phyloP scores from a whole-genome alignment of 495 filamentous ascomycete genomes.

The Thermothielavioides terrestris region DNA sequence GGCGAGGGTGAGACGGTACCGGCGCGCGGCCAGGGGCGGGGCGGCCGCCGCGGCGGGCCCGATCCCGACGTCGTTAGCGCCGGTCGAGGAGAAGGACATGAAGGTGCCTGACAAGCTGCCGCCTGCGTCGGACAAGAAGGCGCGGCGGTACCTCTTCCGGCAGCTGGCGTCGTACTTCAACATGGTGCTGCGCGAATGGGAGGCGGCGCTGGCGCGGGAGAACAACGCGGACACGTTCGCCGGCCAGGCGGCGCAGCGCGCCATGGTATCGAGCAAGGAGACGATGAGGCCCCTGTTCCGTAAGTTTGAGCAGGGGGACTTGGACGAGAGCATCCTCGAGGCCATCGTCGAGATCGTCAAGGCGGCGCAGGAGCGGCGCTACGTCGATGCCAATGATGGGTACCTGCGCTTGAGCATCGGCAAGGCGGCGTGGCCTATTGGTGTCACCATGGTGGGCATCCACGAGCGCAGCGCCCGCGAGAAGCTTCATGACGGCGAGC shows the following conservation, averaged over 20 bases:
- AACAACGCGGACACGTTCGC: constrained; percentile 63
- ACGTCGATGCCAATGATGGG: constrained; percentile 94
- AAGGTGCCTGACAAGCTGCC: constrained; percentile 59
- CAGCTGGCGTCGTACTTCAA: constrained; percentile 91
- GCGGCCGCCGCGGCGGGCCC: constrained; percentile 39
- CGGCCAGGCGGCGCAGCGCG: constrained; percentile 65
- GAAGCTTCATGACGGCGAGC: constrained; percentile 84
- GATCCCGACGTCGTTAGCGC: constrained; percentile 59
- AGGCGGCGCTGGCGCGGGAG: constrained; percentile 62
- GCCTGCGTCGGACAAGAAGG: constrained; percentile 43
- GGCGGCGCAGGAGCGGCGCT: constrained; percentile 78
- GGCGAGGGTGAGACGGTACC: constrained; percentile 60
- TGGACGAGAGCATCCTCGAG: constrained; percentile 70
- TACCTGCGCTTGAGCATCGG: constrained; percentile 91
- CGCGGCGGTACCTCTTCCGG: constrained; percentile 60
- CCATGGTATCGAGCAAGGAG: constrained; percentile 72
- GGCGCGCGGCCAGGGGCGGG: constrained; percentile 35
- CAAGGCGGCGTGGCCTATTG: constrained; percentile 98
- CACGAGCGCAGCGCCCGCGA: constrained; percentile 93
- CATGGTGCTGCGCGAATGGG: constrained; percentile 87
- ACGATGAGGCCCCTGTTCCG: constrained; percentile 88
- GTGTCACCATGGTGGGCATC: constrained; percentile 99
- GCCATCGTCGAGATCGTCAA: constrained; percentile 90
- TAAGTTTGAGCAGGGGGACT: constrained; percentile 69
- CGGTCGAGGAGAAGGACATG: constrained; percentile 80